These are phyloP conservation scores for Incumbomyces lentus DNA, from an alignment of 2,329 filamentous ascomycete species.

Conservation along the genomic window DNA sequence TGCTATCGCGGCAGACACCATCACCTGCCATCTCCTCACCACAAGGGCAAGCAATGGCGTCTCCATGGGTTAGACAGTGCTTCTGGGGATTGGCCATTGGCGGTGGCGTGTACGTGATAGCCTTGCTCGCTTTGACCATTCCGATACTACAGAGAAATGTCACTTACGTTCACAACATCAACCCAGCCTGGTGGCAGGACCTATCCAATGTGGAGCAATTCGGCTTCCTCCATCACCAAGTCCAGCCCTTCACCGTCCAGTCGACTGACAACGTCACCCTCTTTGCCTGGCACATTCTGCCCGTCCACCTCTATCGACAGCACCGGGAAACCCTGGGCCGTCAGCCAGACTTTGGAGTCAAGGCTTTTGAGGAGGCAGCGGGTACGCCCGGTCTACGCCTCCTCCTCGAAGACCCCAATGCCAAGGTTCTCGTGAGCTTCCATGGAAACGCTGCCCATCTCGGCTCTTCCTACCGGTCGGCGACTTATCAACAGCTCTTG, in stretches of 20 bases:
- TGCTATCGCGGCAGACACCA: too few relatives aligned
- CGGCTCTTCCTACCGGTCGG: slow-evolving; percentile 64
- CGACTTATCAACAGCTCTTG: slow-evolving; percentile 67
- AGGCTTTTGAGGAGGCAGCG: slow-evolving; percentile 32
- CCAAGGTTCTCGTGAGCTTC: slow-evolving; percentile 46
- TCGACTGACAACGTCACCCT: slow-evolving; percentile 68
- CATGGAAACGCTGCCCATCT: slow-evolving; percentile 72
- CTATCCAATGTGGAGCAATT: slow-evolving; percentile 22
- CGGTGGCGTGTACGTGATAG: slow-evolving; percentile 55
- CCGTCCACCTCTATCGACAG: slow-evolving; percentile 62
- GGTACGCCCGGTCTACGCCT: slow-evolving; percentile 41
- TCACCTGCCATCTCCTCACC: too few relatives aligned
- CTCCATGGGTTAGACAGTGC: slow-evolving; percentile 35
- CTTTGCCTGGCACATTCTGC: slow-evolving; percentile 86
- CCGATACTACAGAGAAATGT: slow-evolving; percentile 71
- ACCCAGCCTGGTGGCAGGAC: slow-evolving; percentile 61
- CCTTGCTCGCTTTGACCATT: slow-evolving; percentile 55
- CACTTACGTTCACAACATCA: slow-evolving; percentile 73
- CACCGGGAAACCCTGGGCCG: slow-evolving; percentile 58
- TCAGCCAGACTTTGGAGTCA: slow-evolving; percentile 19
- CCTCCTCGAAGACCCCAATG: slow-evolving; percentile 40
- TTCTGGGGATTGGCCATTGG: slow-evolving; percentile 49
- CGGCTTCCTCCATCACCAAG: slow-evolving; percentile 43
- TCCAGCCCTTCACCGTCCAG: slow-evolving; percentile 69
- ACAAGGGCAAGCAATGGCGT: background rate